Evolutionary conservation across 305 asterid species (phyloP), one percentile per base, ranked within the genome.

Genomic region (Fraxinus floribunda): DNA sequence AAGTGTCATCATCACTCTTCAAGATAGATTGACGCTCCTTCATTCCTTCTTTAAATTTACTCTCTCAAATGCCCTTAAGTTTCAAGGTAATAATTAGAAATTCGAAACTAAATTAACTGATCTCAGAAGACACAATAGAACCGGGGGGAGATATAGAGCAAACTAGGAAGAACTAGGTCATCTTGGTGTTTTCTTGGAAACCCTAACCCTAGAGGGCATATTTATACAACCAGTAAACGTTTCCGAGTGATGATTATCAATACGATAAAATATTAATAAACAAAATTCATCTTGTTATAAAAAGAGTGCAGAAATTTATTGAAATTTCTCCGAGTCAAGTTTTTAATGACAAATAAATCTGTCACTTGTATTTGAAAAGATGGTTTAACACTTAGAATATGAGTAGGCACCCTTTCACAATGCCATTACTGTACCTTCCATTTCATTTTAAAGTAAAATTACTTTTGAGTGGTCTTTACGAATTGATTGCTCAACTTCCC

Each of bases 121-220:
- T 44, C 68, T 6, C 8, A 18, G 13, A 60, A 20, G 30, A 20
- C 4, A 60, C 10, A 20, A 60, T 13, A 46, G 57, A 46, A 13
- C 18, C 57, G 6, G 1, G 57, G 20, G 3, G 55, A 18, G 71
- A 15, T 46, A 2, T 10, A 11, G 52, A 44, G 52, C 15, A 13
- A 10, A 9, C 4, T 0, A 10, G 7, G 18, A 8, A 64, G 32
- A 66, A 64, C 46, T 83, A 85, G 83, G 84, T 86, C 81, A 83
- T 82, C 75, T 82, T 80, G 64, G 70, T 60, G 41, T 76, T 79
- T 84, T 83, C 55, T 62, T 81, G 87, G 68, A 90, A 94, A 91
- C 97, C 97, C 95, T 91, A 94, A 93, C 94, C 96, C 94, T 91
- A 87, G 87, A 70, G 78, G 86, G 82, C 87, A 82, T 88, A 86